Percentiles rank a stretch among this genome's conserved stretches.
Evolutionary conservation across 257 asterid species (phyloP).

Genomic region (Solanum chmielewskii): DNA sequence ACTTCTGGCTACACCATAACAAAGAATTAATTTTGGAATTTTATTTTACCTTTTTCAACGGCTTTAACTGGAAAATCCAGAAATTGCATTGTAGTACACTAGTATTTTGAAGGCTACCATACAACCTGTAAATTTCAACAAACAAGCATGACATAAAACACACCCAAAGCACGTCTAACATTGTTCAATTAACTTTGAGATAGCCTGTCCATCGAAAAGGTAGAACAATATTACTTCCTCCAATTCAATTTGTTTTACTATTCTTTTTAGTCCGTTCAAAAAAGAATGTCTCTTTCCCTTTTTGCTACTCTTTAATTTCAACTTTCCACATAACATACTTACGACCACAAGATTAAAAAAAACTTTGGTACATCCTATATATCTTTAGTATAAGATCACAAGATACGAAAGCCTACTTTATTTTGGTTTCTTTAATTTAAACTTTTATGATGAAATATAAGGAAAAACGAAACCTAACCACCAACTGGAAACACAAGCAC

Average conservation of each 20-base stretch:
- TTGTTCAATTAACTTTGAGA: background rate
- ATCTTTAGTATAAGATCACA: background rate
- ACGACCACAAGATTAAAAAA: background rate
- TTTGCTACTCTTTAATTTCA: background rate
- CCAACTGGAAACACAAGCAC: background rate
- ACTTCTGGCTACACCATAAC: background rate
- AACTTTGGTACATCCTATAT: background rate
- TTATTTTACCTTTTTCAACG: background rate
- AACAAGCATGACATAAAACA: background rate
- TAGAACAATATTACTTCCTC: background rate
- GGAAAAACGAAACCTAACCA: background rate
- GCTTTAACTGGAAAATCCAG: background rate
- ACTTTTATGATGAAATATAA: background rate
- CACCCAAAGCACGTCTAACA: background rate
- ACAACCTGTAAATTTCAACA: background rate
- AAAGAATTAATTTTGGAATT: background rate
- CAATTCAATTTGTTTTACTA: background rate
- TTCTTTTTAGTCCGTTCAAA: background rate
- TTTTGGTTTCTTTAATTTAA: background rate
- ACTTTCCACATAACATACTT: background rate
- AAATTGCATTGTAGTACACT: background rate
- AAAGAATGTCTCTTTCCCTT: background rate
- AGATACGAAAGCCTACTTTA: background rate
- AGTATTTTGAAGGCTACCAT: background rate
- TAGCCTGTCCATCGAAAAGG: background rate